A percentile compares a stretch with the other conserved stretches of the same genome.
phyloP scores from a whole-genome alignment of 2,329 filamentous ascomycete species.

The Alternaria ventricosa region DNA sequence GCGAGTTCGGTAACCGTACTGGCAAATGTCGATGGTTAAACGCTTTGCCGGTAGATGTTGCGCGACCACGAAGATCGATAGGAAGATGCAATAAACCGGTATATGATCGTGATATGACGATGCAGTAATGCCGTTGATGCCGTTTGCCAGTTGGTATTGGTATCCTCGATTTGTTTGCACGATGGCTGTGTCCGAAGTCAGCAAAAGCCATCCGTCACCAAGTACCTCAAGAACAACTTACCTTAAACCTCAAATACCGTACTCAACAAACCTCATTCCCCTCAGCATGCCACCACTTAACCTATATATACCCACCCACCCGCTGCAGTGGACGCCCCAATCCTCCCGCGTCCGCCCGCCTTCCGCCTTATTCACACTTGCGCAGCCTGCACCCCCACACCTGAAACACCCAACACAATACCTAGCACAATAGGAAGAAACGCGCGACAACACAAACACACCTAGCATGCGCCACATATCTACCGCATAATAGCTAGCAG shows the following conservation, averaged over 20 bases:
- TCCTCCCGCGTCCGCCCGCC: conserved; percentile 1
- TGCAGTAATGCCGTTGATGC: not conserved
- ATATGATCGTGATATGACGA: not conserved
- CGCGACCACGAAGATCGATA: conserved; percentile 9
- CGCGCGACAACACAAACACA: not conserved
- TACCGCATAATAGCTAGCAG: not conserved
- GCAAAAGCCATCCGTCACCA: not conserved
- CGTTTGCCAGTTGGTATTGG: not conserved
- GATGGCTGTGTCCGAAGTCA: not conserved
- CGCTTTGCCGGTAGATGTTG: conserved; percentile 25
- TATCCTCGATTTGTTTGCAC: not conserved
- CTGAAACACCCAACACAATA: conserved; percentile 35
- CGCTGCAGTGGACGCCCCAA: not conserved
- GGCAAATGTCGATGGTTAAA: conserved; percentile 23
- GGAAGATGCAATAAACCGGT: not conserved
- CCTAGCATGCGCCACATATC: not conserved
- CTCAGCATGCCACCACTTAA: not conserved
- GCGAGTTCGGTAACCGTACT: conserved; percentile 18
- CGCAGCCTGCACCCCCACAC: conserved; percentile 18
- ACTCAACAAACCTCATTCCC: not conserved
- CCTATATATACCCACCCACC: conserved; percentile 7
- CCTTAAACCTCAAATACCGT: not conserved
- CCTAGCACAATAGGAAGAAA: conserved; percentile 15
- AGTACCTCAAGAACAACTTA: not conserved
- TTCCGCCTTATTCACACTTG: not conserved